phyloP scores from a whole-genome alignment of 495 filamentous ascomycete species.

The Penicillium daleae region DNA sequence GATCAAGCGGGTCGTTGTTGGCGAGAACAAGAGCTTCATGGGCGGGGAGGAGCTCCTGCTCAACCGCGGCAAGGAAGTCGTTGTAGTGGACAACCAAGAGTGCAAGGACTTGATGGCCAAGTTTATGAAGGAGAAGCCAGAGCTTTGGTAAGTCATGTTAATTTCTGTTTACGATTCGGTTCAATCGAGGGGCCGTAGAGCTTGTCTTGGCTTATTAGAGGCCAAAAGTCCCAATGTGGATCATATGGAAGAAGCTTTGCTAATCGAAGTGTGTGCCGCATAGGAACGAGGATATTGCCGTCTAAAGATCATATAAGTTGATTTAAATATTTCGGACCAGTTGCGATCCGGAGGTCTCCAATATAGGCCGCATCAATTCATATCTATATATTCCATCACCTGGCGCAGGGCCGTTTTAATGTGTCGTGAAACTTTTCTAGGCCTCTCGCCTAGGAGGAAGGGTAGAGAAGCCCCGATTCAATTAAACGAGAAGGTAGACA shows the following conservation, averaged over 20 bases:
- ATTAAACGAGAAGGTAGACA: conserved; percentile 1
- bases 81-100: conserved; percentile 69
- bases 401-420: conserved; percentile 1
- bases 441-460: conserved; percentile 1
- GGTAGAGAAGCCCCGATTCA: conserved; percentile 16
- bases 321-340: conserved; percentile 13
- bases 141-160: conserved; percentile 64
- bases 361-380: not conserved
- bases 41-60: conserved; percentile 77
- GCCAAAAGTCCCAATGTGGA: too few species aligned
- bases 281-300: conserved; percentile 79
- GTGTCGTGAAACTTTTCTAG: conserved; percentile 19
- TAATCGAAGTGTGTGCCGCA: conserved; percentile 24
- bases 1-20: conserved; percentile 79
- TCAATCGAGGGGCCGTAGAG: too few species aligned
- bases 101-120: conserved; percentile 74
- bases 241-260: conserved; percentile 9
- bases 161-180: conserved; percentile 4
- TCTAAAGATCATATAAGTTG: conserved; percentile 53
- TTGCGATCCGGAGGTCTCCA: not conserved
- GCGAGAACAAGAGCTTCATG: conserved; percentile 79
- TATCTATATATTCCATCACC: conserved; percentile 7
- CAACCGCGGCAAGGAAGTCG: conserved; percentile 72
- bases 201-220: too few species aligned
- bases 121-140: conserved; percentile 77